Evolutionary conservation across 768 basidiomycete species (phyloP), one percentile per base, ranked within the genome.

Genomic region (Hericium alpestre): DNA sequence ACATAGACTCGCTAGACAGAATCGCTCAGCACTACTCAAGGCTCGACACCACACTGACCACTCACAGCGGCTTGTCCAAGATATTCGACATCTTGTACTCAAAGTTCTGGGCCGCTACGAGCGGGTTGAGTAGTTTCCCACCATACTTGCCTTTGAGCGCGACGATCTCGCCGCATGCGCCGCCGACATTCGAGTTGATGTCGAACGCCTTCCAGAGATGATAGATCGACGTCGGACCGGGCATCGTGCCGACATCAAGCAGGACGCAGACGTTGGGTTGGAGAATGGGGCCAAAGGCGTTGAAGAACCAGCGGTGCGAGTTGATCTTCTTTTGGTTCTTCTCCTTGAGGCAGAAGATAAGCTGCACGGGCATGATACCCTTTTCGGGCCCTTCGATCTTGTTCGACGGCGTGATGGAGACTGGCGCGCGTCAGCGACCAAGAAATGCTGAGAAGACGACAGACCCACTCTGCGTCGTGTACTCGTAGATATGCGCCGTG

Each of bases 311-410:
- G 38, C 87, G 76, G 63, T 94, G 92, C 6, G 88, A 91, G 71
- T 94, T 95, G 70, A 96, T 94, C 74, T 95, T 95, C 74, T 94
- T 93, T 69, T 91, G 88, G 67, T 95, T 95, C 72, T 88, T 84
- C 73, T 93, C 90, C 67, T 92, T 93, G 57, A 91, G 77, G 67
- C 88, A 94, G 72, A 95, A 95, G 59, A 95, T 86, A 64, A 97
- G 71, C 63, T 97, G 95, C 5, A 97, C 86, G 8, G 95, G 95
- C 3, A 94, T 84, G 43, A 85, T 74, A 1, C 89, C 89, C 63
- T 81, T 82, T 63, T 90, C 87, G 0, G 84, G 78, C 37, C 84
- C 87, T 71, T 85, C 87, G 58, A 87, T 83, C 70, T 91, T 90
- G 70, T 90, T 79, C 6, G 84, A 81, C 1, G 90, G 87, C 0